Percentiles rank a stretch among this genome's conserved stretches.
Evolutionary conservation across 73 alveolate species (phyloP).

Genomic region (Breviolum minutum): DNA sequence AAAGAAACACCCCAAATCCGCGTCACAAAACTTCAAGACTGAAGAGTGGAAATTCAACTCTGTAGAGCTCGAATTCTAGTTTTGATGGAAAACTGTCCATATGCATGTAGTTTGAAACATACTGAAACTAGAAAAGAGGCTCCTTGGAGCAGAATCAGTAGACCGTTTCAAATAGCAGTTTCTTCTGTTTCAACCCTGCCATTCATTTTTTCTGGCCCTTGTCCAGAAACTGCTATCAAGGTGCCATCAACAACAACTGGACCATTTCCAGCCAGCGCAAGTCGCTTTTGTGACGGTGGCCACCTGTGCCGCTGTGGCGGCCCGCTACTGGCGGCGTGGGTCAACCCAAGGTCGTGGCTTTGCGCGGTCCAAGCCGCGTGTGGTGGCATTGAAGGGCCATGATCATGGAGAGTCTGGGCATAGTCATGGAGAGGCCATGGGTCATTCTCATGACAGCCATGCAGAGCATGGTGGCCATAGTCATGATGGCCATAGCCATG

Average conservation of each 20-base stretch:
- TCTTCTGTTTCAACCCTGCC: neutral
- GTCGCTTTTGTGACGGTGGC: neutral
- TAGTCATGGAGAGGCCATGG: neutral
- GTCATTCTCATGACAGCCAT: neutral
- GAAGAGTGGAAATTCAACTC: no score
- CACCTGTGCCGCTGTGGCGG: neutral
- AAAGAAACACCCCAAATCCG: no score
- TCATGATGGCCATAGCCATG: slow-evolving; percentile 39
- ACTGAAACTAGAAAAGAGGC: neutral
- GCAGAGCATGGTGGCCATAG: neutral
- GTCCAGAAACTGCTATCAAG: no score
- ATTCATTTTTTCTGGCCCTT: no score
- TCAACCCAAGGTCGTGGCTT: neutral
- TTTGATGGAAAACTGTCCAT: no score
- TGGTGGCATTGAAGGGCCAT: slow-evolving; percentile 18
- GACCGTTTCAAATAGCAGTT: neutral
- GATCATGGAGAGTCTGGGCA: neutral
- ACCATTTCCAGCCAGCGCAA: neutral
- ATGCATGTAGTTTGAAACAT: no score
- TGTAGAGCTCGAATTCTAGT: no score
- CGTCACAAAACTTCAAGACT: no score
- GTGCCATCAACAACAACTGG: neutral
- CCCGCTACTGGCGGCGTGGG: neutral
- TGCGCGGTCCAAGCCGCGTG: neutral
- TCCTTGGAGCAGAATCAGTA: neutral